Evolutionary conservation across 345 rosid genomes (phyloP), one percentile per base, ranked within the genome.

Genomic region (Balakata baccata): DNA sequence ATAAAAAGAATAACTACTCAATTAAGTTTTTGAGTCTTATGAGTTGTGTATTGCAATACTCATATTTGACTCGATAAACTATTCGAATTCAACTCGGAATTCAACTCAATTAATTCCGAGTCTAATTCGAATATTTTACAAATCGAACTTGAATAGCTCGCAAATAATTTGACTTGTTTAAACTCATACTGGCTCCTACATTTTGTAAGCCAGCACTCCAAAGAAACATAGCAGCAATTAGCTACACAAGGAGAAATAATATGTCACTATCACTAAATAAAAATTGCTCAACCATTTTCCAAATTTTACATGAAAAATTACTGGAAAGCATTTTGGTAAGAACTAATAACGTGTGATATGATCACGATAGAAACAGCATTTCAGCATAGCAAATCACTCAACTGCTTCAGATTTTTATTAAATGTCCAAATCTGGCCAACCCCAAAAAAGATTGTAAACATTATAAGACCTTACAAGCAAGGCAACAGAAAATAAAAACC

Each of bases 341-440:
- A 23, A 50, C 5, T 47, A 1, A 61, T 9, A 52, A 25, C n/a
- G 7, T 6, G 13, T 23, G 41, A 10, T 34, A 50, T 4, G 29
- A n/a, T 64, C 60, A 60, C 11, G 20, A 3, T 23, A 29, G 16
- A 66, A 29, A 29, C 1, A 13, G 9, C 14, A 7, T 47, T n/a
- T 4, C 16, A 46, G 2, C 7, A 22, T 23, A 49, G 57, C 13
- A 74, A 74, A n/a, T 43, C 56, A 17, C 52, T 25, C 13, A 16
- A 25, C 12, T 38, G 64, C 41, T 43, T 75, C 56, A 11, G 50
- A 22, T 72, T 68, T 74, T 74, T 74, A 57, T 68, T 14, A 29
- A 23, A 23, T 39, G 39, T 60, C 51, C 47, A 62, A 62, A 13
- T 47, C 29, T 10, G 58, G 52, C 54, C 64, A 6, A 29, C 29